Evolutionary conservation across 1,284 basidiomycete species (phyloP), one percentile per base, ranked within the genome.

Genomic region (Leccinum fallax): DNA sequence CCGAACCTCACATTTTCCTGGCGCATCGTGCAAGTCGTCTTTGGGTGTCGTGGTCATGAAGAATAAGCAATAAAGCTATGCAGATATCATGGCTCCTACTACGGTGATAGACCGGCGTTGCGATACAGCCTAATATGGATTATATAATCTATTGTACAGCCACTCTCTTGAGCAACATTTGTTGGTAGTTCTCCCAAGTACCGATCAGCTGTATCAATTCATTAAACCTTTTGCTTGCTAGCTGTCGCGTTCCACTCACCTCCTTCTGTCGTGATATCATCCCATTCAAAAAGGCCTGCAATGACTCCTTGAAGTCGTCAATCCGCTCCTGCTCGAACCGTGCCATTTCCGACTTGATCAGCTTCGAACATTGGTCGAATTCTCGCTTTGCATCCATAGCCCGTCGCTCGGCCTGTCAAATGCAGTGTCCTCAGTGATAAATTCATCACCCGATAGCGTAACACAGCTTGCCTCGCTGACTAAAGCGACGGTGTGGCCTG

Each of bases 311-410:
- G 74, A 97, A 94, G 71, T 97, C 94, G 53, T 93, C 88, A 32
- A 98, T 86, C 52, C 95, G 86, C 76, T 98, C 96, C 70, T 89
- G 85, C 77, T 99, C 97, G 72, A 99, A 98, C 36, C 95, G 81
- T n/a, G 87, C 88, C 70, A 97, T 89, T 78, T 99, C 97, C 4
- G 84, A 79, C 77, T 98, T 98, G 70, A 95, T 90, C 28, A 97
- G 80, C 66, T 89, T 89, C 30, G 94, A 92, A 6, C 93, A 90
- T 32, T 90, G 85, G 53, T 98, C 95, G 72, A 94, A 99, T 65
- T 97, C 93, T 58, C 88, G 85, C 69, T 92, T 91, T 0, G 90
- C 83, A 56, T 95, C 94, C 53, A 92, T 77, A 4, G 90, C 88
- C 34, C 88, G 85, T 60, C 93, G 83, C 75, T 98, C 95, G 2